A percentile compares a stretch with the other conserved stretches of the same genome.
Conservation (phyloP, 1,284 basidiomycete genomes). For the Vanrija sp. region DNA sequence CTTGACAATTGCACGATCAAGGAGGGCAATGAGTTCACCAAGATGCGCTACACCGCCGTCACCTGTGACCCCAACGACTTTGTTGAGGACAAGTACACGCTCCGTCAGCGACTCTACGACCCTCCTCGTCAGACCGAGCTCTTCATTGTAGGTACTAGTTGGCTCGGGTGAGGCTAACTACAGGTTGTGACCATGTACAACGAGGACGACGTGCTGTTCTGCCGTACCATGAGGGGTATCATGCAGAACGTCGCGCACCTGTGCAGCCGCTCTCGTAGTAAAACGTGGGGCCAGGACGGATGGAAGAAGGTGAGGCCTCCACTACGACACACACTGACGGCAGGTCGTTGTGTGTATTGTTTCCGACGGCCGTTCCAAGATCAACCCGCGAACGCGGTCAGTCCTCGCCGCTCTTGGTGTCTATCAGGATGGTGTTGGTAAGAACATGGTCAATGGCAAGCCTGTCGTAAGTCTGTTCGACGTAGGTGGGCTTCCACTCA, state of each 20-base stretch:
- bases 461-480: slow-evolving; percentile 55
- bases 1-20: slow-evolving; percentile 70
- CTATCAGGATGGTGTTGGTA: slow-evolving; percentile 85
- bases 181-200: slow-evolving; percentile 73
- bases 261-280: slow-evolving; percentile 54
- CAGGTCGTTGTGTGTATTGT: slow-evolving; percentile 58
- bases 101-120: slow-evolving; percentile 75
- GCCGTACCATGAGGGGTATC: slow-evolving; percentile 85
- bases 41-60: slow-evolving; percentile 91
- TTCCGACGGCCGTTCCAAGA: slow-evolving; percentile 75
- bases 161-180: not conserved
- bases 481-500: not conserved
- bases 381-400: slow-evolving; percentile 77
- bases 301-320: slow-evolving; percentile 77
- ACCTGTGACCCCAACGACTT: slow-evolving; percentile 92
- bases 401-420: slow-evolving; percentile 83
- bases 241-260: slow-evolving; percentile 66
- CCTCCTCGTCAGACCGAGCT: slow-evolving; percentile 71
- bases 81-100: slow-evolving; percentile 69
- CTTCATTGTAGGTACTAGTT: slow-evolving; percentile 56
- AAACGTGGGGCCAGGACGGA: slow-evolving; percentile 93
- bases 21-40: slow-evolving; percentile 83
- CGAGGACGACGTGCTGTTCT: slow-evolving; percentile 71
- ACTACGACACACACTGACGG: slow-evolving; percentile 47
- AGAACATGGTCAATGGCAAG: slow-evolving; percentile 81